Evolutionary conservation across 768 basidiomycete genomes (phyloP), one percentile per base, ranked within the genome.

Genomic region (Mycena amicta): DNA sequence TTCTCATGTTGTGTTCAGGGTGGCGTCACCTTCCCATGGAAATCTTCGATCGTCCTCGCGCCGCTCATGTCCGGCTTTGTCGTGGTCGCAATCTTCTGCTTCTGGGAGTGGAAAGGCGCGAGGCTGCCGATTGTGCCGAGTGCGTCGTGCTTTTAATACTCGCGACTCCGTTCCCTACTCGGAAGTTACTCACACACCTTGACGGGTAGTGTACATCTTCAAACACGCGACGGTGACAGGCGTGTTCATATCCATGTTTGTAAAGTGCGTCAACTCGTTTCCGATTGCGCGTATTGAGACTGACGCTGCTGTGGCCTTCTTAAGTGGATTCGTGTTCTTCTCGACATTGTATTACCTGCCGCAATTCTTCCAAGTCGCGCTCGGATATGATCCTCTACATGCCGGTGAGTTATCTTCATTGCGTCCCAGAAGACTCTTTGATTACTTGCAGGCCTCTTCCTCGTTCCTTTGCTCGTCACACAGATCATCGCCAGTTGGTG

Each of bases 91-190:
- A 45, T 89, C 3, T 93, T 92, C 69, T 81, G 89, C 49, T 53
- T 84, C 33, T 90, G 87, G 80, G 90, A 93, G 71, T 86, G 86
- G 81, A 87, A 84, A 69, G 76, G 85, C 1, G 87, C 89, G 2
- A 73, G 71, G 50, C 77, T 92, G 5, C 91, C 90, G 0, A 88
- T 91, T 53, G 83, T 92, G 3, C 89, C 90, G 4, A 86, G 86
- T 86, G 64, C 52, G 83, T 71, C 11, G 55, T 31, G 55, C 23
- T 23, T 4, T 20, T 33, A 28, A 22, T 20, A 4, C 15, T 8
- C 33, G 33, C 33, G n/a, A n/a, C n/a, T 28, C 28, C 39, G 25
- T 30, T 20, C 23, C 11, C n/a, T 40, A 45, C 47, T 26, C 6
- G 46, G 5, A 27, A 3, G 26, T 16, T 45, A 52, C 33, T 53